Evolutionary conservation across 2,329 filamentous ascomycete species (phyloP).

Genomic region (Dactylellina leptospora): DNA sequence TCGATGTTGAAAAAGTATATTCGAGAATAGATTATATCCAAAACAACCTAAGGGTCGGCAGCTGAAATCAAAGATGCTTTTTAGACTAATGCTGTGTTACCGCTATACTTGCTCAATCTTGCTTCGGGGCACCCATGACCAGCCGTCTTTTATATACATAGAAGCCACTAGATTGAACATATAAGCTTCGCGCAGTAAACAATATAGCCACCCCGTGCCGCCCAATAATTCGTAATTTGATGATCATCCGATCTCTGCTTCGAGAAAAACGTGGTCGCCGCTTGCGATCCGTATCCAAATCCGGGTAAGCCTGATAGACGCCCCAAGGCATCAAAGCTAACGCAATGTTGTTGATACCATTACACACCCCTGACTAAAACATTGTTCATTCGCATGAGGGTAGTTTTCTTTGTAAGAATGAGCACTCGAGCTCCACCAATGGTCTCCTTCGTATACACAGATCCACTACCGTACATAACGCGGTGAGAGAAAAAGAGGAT

Average conservation of each 20-base stretch:
- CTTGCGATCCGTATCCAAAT: slow-evolving; percentile 8
- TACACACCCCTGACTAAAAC: slow-evolving; percentile 4
- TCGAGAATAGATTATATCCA: no score
- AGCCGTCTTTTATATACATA: slow-evolving; percentile 26
- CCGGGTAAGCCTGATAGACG: slow-evolving; percentile 24
- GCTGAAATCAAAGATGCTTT: no score
- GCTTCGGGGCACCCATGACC: neutral
- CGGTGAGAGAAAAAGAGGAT: neutral
- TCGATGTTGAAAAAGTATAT: no score
- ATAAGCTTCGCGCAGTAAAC: neutral
- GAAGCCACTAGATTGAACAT: neutral
- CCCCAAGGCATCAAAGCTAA: slow-evolving; percentile 17
- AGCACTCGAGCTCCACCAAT: slow-evolving; percentile 40
- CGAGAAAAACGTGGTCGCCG: slow-evolving; percentile 12
- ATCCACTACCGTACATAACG: slow-evolving; percentile 12
- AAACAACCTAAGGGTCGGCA: no score
- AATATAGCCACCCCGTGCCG: slow-evolving; percentile 6
- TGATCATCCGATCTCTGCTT: slow-evolving; percentile 26
- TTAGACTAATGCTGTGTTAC: no score
- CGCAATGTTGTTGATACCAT: slow-evolving; percentile 20
- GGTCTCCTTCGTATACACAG: slow-evolving; percentile 3
- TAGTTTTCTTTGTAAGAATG: neutral
- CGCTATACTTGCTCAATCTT: neutral
- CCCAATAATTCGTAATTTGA: neutral
- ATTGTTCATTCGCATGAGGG: slow-evolving; percentile 21